phyloP scores from a whole-genome alignment of 768 basidiomycete genomes.

The Cytidiella melzeri region DNA sequence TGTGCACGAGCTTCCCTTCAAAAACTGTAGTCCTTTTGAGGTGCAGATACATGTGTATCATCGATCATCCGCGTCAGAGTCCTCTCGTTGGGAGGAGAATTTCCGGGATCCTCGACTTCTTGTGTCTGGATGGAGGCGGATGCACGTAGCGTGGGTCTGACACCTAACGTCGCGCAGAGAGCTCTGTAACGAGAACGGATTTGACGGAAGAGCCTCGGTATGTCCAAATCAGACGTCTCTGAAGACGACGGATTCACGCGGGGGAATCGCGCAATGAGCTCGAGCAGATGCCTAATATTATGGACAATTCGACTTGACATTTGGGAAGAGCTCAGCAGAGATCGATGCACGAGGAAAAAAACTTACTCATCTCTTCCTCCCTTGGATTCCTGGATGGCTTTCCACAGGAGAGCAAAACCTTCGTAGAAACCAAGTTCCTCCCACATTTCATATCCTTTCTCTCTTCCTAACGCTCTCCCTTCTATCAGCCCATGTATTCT shows the following conservation, averaged over 20 bases:
- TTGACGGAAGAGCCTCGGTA: conserved; percentile 70
- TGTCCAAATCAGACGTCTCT: conserved; percentile 51
- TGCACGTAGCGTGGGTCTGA: conserved; percentile 41
- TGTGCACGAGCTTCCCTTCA: not conserved
- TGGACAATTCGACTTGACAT: conserved; percentile 40
- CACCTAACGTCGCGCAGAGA: conserved; percentile 77
- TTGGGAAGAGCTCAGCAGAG: not conserved
- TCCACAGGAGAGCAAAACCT: conserved; percentile 76
- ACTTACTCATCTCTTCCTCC: conserved; percentile 45
- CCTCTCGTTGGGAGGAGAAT: not conserved
- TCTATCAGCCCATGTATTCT: conserved; percentile 87
- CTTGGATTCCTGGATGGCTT: conserved; percentile 39
- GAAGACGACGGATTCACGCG: conserved; percentile 59
- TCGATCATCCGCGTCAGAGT: conserved; percentile 6
- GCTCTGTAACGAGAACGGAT: conserved; percentile 86
- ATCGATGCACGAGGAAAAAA: not conserved
- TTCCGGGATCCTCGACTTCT: not conserved
- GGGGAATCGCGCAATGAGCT: conserved; percentile 72
- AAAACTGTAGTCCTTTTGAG: not conserved
- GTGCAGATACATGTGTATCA: not conserved
- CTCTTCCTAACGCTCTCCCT: conserved; percentile 80
- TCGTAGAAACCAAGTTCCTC: conserved; percentile 94
- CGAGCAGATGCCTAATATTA: conserved; percentile 65
- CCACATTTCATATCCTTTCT: conserved; percentile 95
- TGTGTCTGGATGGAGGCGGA: conserved; percentile 3